phyloP scores from a whole-genome alignment of 768 basidiomycete species.

The Rhodotorula babjevae region DNA sequence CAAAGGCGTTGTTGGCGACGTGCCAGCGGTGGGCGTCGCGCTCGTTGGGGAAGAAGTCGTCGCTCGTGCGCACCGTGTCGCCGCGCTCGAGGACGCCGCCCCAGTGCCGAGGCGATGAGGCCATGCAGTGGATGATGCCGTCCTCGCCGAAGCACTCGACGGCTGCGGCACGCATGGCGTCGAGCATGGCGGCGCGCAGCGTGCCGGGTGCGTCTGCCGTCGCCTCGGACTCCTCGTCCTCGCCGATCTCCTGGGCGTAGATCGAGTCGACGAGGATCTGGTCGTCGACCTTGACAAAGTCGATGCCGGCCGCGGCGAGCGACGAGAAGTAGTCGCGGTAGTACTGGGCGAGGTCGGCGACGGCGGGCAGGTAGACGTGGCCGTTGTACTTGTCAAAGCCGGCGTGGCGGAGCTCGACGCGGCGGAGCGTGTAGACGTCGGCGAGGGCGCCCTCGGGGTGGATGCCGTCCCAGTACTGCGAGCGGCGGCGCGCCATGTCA shows the following conservation, averaged over 20 bases:
- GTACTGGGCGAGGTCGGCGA: constrained; percentile 10
- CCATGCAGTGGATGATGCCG: constrained; percentile 39
- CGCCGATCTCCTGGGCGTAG: constrained; percentile 2
- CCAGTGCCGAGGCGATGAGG: constrained; percentile 29
- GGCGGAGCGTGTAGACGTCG: constrained; percentile 16
- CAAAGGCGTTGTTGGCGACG: constrained; percentile 30
- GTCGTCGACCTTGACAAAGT: constrained; percentile 43
- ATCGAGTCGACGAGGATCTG: constrained; percentile 34
- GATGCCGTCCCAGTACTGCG: constrained; percentile 38
- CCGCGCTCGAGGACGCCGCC: constrained; percentile 2
- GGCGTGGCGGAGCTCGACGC: not conserved
- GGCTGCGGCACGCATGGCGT: constrained; percentile 12
- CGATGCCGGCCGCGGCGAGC: constrained; percentile 34
- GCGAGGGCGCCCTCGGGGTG: constrained; percentile 23
- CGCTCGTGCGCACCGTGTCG: constrained; percentile 27
- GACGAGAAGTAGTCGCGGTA: constrained; percentile 35
- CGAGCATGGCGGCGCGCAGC: constrained; percentile 1
- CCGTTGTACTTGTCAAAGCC: constrained; percentile 3
- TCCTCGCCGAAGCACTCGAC: constrained; percentile 11
- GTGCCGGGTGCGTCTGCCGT: constrained; percentile 5
- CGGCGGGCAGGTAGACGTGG: constrained; percentile 20
- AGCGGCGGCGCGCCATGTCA: too few species aligned
- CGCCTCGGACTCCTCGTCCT: not conserved
- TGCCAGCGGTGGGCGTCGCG: constrained; percentile 39
- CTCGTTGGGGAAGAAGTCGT: constrained; percentile 40